Evolutionary conservation across 208 protist species (phyloP).

Genomic region (Wallacemonas rigidus): DNA sequence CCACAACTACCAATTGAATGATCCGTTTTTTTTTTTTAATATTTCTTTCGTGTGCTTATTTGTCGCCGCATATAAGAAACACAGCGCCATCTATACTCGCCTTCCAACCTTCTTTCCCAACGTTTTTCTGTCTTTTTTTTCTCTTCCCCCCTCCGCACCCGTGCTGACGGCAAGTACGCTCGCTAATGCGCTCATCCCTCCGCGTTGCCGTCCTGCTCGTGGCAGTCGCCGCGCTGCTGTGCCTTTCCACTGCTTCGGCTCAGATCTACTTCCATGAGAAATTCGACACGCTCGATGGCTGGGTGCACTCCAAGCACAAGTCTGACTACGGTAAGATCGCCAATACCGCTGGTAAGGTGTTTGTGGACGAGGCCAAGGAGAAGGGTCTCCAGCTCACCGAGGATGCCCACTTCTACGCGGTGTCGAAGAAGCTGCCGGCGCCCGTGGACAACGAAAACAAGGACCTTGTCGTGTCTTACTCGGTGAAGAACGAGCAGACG

Average conservation of each 20-base stretch:
- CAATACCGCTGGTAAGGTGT: slow-evolving; percentile 49
- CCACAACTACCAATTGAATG: no score
- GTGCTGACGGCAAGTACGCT: no score
- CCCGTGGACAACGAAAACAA: slow-evolving; percentile 85
- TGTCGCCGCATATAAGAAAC: no score
- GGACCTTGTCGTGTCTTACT: slow-evolving; percentile 92
- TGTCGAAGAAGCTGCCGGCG: slow-evolving; percentile 76
- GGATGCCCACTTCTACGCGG: slow-evolving; percentile 87
- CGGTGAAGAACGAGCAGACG: slow-evolving; percentile 89
- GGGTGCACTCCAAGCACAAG: slow-evolving; percentile 54
- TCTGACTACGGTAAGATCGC: slow-evolving; percentile 68
- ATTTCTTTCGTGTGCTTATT: no score
- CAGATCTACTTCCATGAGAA: slow-evolving; percentile 74
- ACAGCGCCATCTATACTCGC: no score
- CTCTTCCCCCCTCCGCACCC: no score
- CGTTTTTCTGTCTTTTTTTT: no score
- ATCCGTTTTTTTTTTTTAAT: no score
- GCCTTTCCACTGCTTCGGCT: slow-evolving; percentile 34
- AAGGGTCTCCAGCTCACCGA: slow-evolving; percentile 87
- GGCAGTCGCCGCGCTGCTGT: slow-evolving; percentile 25
- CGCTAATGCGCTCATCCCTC: no score
- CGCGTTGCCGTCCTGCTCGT: slow-evolving; percentile 7
- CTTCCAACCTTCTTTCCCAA: no score
- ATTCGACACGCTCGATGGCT: slow-evolving; percentile 66
- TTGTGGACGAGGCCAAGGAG: slow-evolving; percentile 64